A percentile compares a stretch with the other conserved stretches of the same genome.
Conservation (phyloP, 2,329 filamentous ascomycete species). For the Neopestalotiopsis clavispora region DNA sequence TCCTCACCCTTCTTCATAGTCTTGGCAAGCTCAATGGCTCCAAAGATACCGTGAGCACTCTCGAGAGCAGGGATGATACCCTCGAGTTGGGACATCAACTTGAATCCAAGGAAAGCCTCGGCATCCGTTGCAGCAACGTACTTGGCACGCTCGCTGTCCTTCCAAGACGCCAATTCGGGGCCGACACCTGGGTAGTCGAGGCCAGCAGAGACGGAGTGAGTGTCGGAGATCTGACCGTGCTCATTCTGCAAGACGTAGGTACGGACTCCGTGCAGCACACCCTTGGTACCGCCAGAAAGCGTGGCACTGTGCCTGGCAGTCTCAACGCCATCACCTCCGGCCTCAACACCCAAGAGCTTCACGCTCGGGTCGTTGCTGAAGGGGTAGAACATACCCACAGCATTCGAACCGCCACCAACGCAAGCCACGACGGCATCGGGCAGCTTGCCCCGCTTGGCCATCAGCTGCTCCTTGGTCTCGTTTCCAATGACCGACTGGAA, state of each 20-base stretch:
- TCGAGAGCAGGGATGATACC: conserved; percentile 97
- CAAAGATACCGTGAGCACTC: conserved; percentile 89
- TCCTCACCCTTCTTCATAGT: conserved; percentile 88
- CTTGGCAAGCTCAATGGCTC: conserved; percentile 89
- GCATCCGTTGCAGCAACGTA: conserved; percentile 93
- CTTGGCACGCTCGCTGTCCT: conserved; percentile 83
- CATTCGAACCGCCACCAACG: conserved; percentile 94
- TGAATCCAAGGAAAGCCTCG: conserved; percentile 87
- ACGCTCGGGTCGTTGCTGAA: conserved; percentile 86
- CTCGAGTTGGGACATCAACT: conserved; percentile 82
- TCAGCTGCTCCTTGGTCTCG: conserved; percentile 93
- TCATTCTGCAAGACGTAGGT: conserved; percentile 95
- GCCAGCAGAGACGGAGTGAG: conserved; percentile 94
- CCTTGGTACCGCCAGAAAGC: conserved; percentile 82
- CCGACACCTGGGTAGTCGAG: conserved; percentile 97
- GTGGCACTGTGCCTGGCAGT: conserved; percentile 88
- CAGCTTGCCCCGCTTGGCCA: conserved; percentile 81
- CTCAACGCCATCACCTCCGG: conserved; percentile 89
- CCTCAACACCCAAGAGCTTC: conserved; percentile 91
- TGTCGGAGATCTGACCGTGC: conserved; percentile 92
- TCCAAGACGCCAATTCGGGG: conserved; percentile 90
- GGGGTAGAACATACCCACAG: conserved; percentile 97
- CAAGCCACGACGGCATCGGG: conserved; percentile 97
- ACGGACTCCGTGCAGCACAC: conserved; percentile 92
- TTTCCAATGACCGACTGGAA: conserved; percentile 97